Evolutionary conservation across 495 filamentous ascomycete species (phyloP).

Genomic region (Penicillium lividum): DNA sequence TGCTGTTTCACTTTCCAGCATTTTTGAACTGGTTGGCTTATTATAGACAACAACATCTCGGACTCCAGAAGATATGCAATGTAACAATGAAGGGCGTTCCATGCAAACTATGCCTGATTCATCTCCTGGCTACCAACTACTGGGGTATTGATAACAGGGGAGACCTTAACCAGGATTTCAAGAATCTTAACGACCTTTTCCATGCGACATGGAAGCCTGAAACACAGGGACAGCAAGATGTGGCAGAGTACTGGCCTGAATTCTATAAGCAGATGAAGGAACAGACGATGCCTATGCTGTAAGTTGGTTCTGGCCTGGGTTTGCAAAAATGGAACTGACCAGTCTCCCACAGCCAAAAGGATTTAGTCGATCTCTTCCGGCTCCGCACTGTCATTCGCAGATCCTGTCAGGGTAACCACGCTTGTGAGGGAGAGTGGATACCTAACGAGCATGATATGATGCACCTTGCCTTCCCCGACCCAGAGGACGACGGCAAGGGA

Average conservation of each 20-base stretch:
- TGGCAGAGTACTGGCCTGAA: conserved; percentile 21
- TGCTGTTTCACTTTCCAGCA: conserved; percentile 43
- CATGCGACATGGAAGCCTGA: conserved; percentile 2
- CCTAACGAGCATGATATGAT: neutral
- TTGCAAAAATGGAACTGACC: no score
- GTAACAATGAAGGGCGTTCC: neutral
- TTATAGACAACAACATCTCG: neutral
- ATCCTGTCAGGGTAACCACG: neutral
- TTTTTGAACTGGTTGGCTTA: conserved; percentile 38
- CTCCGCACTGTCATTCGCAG: neutral
- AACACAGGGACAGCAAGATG: conserved; percentile 27
- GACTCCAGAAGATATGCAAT: neutral
- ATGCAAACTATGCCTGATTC: conserved; percentile 25
- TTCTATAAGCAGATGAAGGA: conserved; percentile 17
- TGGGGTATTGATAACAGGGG: conserved; percentile 17
- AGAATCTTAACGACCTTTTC: conserved; percentile 7
- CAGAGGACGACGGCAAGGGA: no score
- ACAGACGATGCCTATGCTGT: conserved; percentile 3
- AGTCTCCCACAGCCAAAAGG: neutral
- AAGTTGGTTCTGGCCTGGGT: neutral
- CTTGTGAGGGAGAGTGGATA: neutral
- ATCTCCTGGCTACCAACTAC: conserved; percentile 18
- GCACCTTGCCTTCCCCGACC: neutral
- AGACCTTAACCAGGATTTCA: neutral
- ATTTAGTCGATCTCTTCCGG: neutral